Evolutionary conservation across 345 rosid species (phyloP).

Genomic region (Capsella bursapastoris): DNA sequence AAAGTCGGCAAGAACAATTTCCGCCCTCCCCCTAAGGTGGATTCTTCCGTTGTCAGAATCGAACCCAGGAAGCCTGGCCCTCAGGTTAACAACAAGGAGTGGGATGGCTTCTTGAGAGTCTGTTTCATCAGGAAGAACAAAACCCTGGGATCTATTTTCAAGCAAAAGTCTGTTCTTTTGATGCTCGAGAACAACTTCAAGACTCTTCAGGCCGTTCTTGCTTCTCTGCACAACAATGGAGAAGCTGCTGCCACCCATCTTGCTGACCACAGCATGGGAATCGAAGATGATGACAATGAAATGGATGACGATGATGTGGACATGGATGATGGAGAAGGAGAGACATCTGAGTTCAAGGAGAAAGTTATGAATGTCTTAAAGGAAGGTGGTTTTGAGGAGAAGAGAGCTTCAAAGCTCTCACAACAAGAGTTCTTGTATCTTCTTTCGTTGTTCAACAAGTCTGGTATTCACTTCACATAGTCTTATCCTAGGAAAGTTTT

Average conservation of each 20-base stretch:
- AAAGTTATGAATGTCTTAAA: constrained; percentile 68
- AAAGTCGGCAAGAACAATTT: constrained; percentile 95
- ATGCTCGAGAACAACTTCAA: constrained; percentile 82
- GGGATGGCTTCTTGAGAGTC: constrained; percentile 85
- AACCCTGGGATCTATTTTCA: constrained; percentile 80
- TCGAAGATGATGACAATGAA: constrained; percentile 47
- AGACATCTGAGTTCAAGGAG: constrained; percentile 66
- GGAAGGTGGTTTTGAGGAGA: constrained; percentile 72
- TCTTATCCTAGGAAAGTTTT: constrained; percentile 14
- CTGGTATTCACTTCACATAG: constrained; percentile 75
- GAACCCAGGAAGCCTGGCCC: constrained; percentile 84
- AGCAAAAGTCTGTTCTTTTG: constrained; percentile 65
- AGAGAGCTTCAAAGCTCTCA: constrained; percentile 75
- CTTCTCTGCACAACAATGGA: constrained; percentile 44
- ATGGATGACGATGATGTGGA: constrained; percentile 52
- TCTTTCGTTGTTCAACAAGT: constrained; percentile 85
- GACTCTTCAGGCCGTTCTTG: constrained; percentile 69
- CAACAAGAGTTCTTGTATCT: constrained; percentile 84
- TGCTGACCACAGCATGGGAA: constrained; percentile 59
- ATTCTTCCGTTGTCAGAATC: constrained; percentile 89
- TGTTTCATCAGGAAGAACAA: constrained; percentile 94
- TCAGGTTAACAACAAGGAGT: constrained; percentile 68
- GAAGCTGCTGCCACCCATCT: constrained; percentile 28
- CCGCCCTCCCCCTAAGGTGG: constrained; percentile 95
- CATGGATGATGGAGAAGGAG: constrained; percentile 51